Evolutionary conservation across 192 early-diverging fungal species (phyloP).

Genomic region (Glomus cerebriforme): DNA sequence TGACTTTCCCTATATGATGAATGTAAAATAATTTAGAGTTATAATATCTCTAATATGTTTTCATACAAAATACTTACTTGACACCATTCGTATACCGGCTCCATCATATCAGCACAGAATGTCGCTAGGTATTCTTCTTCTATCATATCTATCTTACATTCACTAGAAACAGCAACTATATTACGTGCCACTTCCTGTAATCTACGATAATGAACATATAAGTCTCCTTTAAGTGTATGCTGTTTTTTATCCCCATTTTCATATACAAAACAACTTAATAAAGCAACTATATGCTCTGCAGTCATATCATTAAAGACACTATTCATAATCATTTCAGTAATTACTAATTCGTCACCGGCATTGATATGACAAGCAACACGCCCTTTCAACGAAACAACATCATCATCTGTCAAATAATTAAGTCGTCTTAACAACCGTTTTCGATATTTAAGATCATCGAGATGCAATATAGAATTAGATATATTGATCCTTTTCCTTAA

Average conservation of each 20-base stretch:
- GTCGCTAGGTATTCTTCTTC: slow-evolving; percentile 87
- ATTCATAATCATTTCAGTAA: slow-evolving; percentile 97
- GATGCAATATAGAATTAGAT: slow-evolving; percentile 81
- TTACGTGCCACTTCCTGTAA: slow-evolving; percentile 85
- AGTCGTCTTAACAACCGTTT: slow-evolving; percentile 90
- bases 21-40: neutral
- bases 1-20: slow-evolving; percentile 70
- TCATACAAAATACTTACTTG: slow-evolving; percentile 36
- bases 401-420: slow-evolving; percentile 78
- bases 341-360: slow-evolving; percentile 88
- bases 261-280: slow-evolving; percentile 91
- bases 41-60: neutral
- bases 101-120: slow-evolving; percentile 90
- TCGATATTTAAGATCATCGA: slow-evolving; percentile 91
- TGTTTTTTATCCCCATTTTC: slow-evolving; percentile 68
- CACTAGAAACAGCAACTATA: slow-evolving; percentile 83
- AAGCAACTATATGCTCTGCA: slow-evolving; percentile 79
- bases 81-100: slow-evolving; percentile 91
- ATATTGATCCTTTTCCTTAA: slow-evolving; percentile 72
- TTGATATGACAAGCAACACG: slow-evolving; percentile 97
- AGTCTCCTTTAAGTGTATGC: slow-evolving; percentile 69
- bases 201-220: slow-evolving; percentile 69
- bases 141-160: slow-evolving; percentile 83
- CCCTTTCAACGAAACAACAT: slow-evolving; percentile 96
- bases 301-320: slow-evolving; percentile 94